Evolutionary conservation across 352 stramenopile species (phyloP), one percentile per base, ranked within the genome.

Genomic region (Pythium insidiosum): DNA sequence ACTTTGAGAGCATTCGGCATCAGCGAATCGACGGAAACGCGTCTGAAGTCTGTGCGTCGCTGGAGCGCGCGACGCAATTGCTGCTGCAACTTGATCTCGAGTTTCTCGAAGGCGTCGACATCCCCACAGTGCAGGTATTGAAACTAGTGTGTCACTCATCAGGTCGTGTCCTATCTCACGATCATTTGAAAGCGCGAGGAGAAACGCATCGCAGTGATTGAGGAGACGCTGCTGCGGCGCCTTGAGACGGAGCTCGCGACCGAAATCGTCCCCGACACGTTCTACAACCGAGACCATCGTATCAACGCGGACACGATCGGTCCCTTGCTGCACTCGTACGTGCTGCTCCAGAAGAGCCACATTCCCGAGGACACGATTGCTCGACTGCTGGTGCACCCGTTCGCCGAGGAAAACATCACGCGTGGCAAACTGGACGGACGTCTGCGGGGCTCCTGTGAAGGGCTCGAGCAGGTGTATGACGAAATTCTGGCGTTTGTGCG

Each of bases 261-360:
- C 9, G 79, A 94, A 47, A 85, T 94, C 26, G 82, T 91, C 12
- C 82, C 82, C 0, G 82, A 94, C 47, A 89, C 78, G 10, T 93
- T 93, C 33, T 94, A 94, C 59, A 76, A 76, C 37, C 77, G 80
- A 3, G 79, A 92, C 26, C 82, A 90, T 34, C 10, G 63, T 0
- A 81, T 94, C 40, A 91, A 66, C 19, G 59, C 69, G 0, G 24
- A 59, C 6, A 76, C 68, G 2, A 56, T 94, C 15, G 82, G 69
- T 46, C 88, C 79, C 30, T 52, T 92, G 29, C 41, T 94, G 24
- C 70, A 76, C 26, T 66, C 78, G 12, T 94, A 93, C 25, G 73
- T 88, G 16, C 40, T 87, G 26, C 56, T 94, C 0, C 59, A 92
- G 33, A 83, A 90, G 39, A 76, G 60, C 20, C 49, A 83, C 25